A percentile compares a stretch with the other conserved stretches of the same genome.
phyloP scores from a whole-genome alignment of 768 basidiomycete genomes.

The Wakefieldia striispora region DNA sequence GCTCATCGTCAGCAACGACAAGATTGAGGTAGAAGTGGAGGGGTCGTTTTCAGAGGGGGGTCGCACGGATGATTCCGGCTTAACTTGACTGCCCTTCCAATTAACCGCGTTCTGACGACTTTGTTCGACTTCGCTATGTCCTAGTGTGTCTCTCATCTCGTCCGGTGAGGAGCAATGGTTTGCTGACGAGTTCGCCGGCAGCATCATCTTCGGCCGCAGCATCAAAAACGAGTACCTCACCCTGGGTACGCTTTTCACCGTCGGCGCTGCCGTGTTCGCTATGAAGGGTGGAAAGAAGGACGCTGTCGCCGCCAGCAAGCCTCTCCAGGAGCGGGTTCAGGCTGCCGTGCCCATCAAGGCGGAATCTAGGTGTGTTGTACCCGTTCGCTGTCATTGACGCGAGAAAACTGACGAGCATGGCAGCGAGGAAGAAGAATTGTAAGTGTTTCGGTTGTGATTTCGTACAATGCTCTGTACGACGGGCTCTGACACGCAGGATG shows the following conservation, averaged over 20 bases:
- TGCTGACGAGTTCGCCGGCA: conserved; percentile 27
- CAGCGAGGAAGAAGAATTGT: conserved; percentile 88
- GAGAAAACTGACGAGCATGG: conserved; percentile 5
- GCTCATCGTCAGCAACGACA: not conserved
- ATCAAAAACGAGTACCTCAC: conserved; percentile 82
- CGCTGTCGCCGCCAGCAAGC: conserved; percentile 35
- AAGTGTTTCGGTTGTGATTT: conserved; percentile 34
- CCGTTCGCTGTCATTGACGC: not conserved
- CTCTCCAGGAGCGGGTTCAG: conserved; percentile 57
- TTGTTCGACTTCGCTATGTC: conserved; percentile 37
- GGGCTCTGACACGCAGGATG: conserved; percentile 44
- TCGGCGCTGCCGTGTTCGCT: conserved; percentile 52
- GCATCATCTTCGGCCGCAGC: conserved; percentile 75
- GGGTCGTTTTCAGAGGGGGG: conserved; percentile 25
- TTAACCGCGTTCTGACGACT: too few relatives aligned
- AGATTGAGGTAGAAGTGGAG: not conserved
- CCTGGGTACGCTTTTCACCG: conserved; percentile 61
- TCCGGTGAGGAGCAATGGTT: not conserved
- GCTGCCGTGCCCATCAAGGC: conserved; percentile 63
- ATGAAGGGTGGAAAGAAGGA: conserved; percentile 57
- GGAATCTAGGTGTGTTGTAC: conserved; percentile 60
- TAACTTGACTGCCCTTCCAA: conserved; percentile 1
- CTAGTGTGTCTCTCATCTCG: conserved; percentile 34
- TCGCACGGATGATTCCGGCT: conserved; percentile 22
- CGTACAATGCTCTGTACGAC: conserved; percentile 26